Conservation (phyloP, 768 basidiomycete species). For the Mycena belliarum region DNA sequence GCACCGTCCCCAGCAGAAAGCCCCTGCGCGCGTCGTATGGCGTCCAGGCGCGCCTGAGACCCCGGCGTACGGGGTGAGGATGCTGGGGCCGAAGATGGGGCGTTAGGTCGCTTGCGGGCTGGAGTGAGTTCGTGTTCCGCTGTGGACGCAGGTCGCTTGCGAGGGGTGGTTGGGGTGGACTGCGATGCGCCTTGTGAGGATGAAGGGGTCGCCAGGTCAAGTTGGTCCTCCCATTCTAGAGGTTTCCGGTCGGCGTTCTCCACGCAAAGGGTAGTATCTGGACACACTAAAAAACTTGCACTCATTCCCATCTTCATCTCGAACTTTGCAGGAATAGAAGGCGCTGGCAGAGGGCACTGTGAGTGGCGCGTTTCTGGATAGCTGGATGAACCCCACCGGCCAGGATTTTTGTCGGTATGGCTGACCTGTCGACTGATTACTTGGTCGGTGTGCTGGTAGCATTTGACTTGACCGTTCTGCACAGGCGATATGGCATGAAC, state of each 20-base stretch:
- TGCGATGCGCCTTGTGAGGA: background rate
- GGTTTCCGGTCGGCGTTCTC: background rate
- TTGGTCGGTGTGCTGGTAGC: background rate
- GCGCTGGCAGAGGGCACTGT: background rate
- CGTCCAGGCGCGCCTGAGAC: conserved; percentile 6
- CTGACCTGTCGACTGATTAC: background rate
- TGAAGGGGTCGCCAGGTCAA: background rate
- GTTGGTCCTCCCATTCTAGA: conserved; percentile 19
- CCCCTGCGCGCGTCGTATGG: conserved; percentile 4
- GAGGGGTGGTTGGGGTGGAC: background rate
- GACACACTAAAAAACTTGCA: conserved; percentile 18
- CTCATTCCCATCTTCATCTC: background rate
- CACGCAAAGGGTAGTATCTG: background rate
- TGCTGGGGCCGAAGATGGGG: background rate
- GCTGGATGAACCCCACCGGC: conserved; percentile 1
- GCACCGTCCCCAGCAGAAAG: background rate
- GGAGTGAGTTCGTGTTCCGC: conserved; percentile 4
- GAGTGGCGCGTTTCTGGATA: too few species aligned
- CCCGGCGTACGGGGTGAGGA: conserved; percentile 6
- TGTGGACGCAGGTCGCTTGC: conserved; percentile 7
- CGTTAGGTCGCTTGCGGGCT: background rate
- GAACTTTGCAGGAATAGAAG: conserved; percentile 11
- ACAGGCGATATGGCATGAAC: conserved; percentile 8
- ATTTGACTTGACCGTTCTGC: conserved; percentile 3
- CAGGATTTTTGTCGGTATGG: background rate